Percentiles rank a stretch among this genome's conserved stretches.
phyloP scores from a whole-genome alignment of 306 rosid genomes.

The Hylodesmum podocarpum region DNA sequence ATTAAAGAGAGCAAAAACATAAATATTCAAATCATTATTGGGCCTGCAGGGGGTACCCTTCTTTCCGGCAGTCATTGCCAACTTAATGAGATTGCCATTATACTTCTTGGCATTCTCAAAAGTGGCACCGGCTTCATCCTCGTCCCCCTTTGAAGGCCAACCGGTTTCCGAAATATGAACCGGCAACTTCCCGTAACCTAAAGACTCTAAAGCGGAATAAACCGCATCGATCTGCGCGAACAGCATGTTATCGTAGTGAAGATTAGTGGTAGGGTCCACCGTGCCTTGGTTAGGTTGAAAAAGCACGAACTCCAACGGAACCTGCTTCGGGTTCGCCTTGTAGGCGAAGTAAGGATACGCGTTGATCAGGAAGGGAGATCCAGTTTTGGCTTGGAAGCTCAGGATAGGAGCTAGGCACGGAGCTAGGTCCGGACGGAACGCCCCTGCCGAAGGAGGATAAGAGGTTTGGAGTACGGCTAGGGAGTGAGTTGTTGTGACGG shows the following conservation, averaged over 20 bases:
- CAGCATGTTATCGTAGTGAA: constrained; percentile 90
- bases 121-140: constrained; percentile 77
- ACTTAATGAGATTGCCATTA: constrained; percentile 73
- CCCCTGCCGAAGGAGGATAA: constrained; percentile 85
- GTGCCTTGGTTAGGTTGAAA: constrained; percentile 81
- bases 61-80: constrained; percentile 39
- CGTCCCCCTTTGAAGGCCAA: constrained; percentile 97
- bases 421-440: constrained; percentile 68
- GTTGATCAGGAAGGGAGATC: constrained; percentile 87
- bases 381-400: constrained; percentile 71
- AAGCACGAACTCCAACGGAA: constrained; percentile 69
- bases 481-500: constrained; percentile 61
- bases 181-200: constrained; percentile 66
- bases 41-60: constrained; percentile 87
- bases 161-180: constrained; percentile 98
- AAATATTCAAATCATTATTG: constrained; percentile 70
- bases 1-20: constrained; percentile 86
- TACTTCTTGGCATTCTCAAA: constrained; percentile 86
- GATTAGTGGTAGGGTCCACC: constrained; percentile 64
- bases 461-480: constrained; percentile 71
- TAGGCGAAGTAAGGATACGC: constrained; percentile 98
- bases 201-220: constrained; percentile 52
- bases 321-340: constrained; percentile 74
- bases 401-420: constrained; percentile 59
- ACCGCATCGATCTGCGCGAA: constrained; percentile 97